Percentiles rank a stretch among this genome's conserved stretches.
Evolutionary conservation across 2,329 filamentous ascomycete species (phyloP).

Genomic region (Aspergillus vadensis): DNA sequence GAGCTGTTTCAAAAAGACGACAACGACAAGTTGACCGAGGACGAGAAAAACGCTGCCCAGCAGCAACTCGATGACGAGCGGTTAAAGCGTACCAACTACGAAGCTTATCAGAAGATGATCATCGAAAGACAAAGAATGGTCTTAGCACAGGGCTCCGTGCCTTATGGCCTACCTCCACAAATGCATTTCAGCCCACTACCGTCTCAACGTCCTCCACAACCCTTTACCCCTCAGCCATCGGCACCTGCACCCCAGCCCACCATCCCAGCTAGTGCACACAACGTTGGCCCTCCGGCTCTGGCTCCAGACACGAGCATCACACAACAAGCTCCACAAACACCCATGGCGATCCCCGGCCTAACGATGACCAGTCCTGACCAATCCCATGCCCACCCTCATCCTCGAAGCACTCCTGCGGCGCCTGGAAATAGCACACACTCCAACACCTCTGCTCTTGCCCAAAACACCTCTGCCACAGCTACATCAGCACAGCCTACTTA

Average conservation of each 20-base stretch:
- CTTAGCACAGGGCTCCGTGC: not conserved
- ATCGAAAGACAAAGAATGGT: constrained; percentile 16
- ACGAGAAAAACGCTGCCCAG: constrained; percentile 62
- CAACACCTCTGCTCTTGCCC: no score
- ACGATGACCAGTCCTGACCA: not conserved
- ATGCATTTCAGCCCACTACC: no score
- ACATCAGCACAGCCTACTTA: not conserved
- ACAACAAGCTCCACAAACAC: not conserved
- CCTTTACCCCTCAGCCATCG: not conserved
- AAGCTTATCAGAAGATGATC: constrained; percentile 32
- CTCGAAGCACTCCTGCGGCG: not conserved
- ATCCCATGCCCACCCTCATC: not conserved
- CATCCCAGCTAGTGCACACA: constrained; percentile 13
- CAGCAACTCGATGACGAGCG: constrained; percentile 45
- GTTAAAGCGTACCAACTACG: constrained; percentile 42
- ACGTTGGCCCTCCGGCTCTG: constrained; percentile 25
- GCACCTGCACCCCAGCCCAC: not conserved
- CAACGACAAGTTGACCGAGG: constrained; percentile 61
- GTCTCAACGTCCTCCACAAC: not conserved
- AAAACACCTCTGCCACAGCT: not conserved
- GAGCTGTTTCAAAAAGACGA: constrained; percentile 75
- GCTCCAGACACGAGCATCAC: constrained; percentile 25
- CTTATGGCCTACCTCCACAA: no score
- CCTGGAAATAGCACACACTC: not conserved
- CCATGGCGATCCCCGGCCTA: not conserved